phyloP scores from a whole-genome alignment of 164 flowering plant species.

The Liriodendron chinense region DNA sequence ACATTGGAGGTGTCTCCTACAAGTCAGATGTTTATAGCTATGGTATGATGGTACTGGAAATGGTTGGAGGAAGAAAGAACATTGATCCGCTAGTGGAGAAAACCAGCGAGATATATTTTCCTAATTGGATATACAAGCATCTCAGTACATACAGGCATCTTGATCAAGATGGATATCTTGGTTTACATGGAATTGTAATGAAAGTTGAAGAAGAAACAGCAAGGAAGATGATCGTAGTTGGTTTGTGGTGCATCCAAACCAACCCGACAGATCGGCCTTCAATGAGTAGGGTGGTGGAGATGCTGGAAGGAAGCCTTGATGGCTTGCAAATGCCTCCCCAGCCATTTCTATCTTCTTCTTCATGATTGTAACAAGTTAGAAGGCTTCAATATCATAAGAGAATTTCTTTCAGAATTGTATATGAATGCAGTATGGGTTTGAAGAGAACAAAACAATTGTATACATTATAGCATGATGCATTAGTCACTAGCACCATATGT shows the following conservation, averaged over 20 bases:
- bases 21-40: constrained; percentile 12
- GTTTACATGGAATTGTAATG: neutral
- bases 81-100: neutral
- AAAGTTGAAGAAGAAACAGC: neutral
- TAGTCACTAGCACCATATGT: constrained; percentile 16
- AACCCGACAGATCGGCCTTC: neutral
- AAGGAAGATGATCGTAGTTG: constrained; percentile 9
- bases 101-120: constrained; percentile 10
- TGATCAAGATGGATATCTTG: neutral
- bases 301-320: constrained; percentile 8
- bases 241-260: constrained; percentile 9
- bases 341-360: constrained; percentile 3
- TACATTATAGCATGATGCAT: neutral
- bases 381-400: no score
- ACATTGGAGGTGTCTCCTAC: neutral
- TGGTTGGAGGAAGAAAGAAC: constrained; percentile 8
- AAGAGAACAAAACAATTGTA: no score
- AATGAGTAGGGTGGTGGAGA: constrained; percentile 5
- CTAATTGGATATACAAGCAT: constrained; percentile 3
- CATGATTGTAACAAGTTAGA: neutral
- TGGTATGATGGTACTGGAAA: constrained; percentile 5
- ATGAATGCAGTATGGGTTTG: no score
- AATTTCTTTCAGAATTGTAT: no score
- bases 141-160: neutral
- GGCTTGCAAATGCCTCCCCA: constrained; percentile 7